These are phyloP conservation scores for Hygrophorus russula DNA, from an alignment of 768 basidiomycete genomes.

Conservation along the genomic window DNA sequence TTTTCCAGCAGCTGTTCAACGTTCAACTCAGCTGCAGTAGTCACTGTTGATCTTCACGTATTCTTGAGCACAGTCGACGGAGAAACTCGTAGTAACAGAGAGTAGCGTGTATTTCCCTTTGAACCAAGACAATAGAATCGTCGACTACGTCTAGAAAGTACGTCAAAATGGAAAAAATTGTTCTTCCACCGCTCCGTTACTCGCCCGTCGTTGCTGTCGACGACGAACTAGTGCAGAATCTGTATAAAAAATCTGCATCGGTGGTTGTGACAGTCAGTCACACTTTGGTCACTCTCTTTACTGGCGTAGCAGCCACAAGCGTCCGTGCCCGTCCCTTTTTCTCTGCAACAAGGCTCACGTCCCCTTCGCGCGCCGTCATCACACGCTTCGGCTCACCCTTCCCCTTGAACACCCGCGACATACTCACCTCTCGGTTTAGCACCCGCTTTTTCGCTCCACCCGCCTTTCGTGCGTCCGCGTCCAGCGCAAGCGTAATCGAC, in stretches of 20 bases:
- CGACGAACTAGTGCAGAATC: constrained; percentile 38
- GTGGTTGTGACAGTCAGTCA: constrained; percentile 4
- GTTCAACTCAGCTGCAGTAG: too few relatives aligned
- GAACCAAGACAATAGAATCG: too few relatives aligned
- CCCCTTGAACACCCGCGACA: constrained; percentile 59
- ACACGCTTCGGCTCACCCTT: constrained; percentile 14
- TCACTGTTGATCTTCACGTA: too few relatives aligned
- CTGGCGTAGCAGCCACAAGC: constrained; percentile 48
- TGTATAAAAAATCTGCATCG: constrained; percentile 15
- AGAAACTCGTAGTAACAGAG: too few relatives aligned
- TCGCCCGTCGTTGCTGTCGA: constrained; percentile 25
- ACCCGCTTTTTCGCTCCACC: constrained; percentile 36
- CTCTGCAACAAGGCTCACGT: constrained; percentile 2
- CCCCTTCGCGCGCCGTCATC: constrained; percentile 16
- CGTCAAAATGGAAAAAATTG: constrained; percentile 10
- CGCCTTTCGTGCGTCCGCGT: constrained; percentile 30
- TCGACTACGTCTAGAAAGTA: too few relatives aligned
- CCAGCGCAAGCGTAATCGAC: constrained; percentile 61
- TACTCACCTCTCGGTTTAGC: constrained; percentile 65
- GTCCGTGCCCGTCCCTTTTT: constrained; percentile 17
- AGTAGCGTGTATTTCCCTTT: too few relatives aligned
- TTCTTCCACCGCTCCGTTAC: constrained; percentile 60
- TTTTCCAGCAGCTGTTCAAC: too few relatives aligned
- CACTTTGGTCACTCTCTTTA: constrained; percentile 22
- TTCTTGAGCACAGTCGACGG: too few relatives aligned